phyloP scores from a whole-genome alignment of 192 early-diverging fungal genomes.

The Rhizophagus sp. region DNA sequence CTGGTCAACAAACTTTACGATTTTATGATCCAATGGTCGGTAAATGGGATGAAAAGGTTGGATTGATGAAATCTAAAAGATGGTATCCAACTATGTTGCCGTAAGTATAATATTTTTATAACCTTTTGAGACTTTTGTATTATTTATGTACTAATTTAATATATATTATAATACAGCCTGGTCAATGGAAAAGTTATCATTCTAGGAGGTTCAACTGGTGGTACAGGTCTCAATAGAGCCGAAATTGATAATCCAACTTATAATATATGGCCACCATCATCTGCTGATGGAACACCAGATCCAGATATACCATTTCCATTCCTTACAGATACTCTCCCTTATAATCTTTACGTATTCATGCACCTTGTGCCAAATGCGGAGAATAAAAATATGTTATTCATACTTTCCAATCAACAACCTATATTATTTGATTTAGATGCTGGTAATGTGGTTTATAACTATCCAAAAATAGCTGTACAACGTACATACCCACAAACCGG shows the following conservation, averaged over 20 bases:
- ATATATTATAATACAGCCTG: slow-evolving; percentile 13
- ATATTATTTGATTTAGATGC: slow-evolving; percentile 52
- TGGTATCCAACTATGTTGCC: background rate
- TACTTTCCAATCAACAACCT: slow-evolving; percentile 52
- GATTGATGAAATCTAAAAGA: background rate
- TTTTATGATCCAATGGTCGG: background rate
- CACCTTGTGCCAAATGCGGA: slow-evolving; percentile 49
- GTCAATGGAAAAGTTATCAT: slow-evolving; percentile 51
- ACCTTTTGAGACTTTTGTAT: too few species aligned
- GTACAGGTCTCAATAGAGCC: slow-evolving; percentile 44
- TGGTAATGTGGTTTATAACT: slow-evolving; percentile 38
- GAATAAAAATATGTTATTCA: slow-evolving; percentile 36
- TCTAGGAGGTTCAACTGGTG: slow-evolving; percentile 52
- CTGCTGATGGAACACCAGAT: slow-evolving; percentile 12
- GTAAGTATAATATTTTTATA: background rate
- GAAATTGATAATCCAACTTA: slow-evolving; percentile 49
- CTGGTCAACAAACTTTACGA: background rate
- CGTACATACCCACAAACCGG: slow-evolving; percentile 61
- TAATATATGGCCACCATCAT: slow-evolving; percentile 36
- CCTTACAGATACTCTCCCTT: slow-evolving; percentile 49
- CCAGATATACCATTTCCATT: slow-evolving; percentile 41
- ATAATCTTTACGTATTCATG: slow-evolving; percentile 52
- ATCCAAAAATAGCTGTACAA: slow-evolving; percentile 48
- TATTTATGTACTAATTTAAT: background rate
- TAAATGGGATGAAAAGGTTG: background rate